These are phyloP conservation scores for Coniochaeta prunicola DNA, from an alignment of 2,329 filamentous ascomycete species.

Conservation along the genomic window DNA sequence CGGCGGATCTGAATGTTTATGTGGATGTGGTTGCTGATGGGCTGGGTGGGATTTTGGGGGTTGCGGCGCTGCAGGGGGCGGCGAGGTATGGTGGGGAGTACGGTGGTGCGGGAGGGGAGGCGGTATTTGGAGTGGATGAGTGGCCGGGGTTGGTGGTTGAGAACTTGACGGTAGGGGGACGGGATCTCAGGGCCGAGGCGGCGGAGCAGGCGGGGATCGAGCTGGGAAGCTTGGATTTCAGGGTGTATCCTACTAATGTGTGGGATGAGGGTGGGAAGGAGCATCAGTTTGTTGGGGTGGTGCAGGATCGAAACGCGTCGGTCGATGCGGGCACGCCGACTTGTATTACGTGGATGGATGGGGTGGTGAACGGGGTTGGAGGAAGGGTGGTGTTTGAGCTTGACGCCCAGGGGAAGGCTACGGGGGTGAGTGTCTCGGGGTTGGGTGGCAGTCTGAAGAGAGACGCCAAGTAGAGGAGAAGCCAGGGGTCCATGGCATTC, in stretches of 20 bases:
- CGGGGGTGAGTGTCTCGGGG: not conserved
- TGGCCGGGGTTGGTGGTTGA: conserved; percentile 18
- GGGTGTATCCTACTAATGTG: conserved; percentile 23
- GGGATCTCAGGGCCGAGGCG: conserved; percentile 11
- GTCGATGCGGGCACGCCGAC: conserved; percentile 25
- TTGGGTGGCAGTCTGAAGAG: not conserved
- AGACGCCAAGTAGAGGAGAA: too few species aligned
- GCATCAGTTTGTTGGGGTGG: conserved; percentile 21
- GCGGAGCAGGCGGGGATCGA: conserved; percentile 15
- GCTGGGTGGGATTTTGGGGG: conserved; percentile 8
- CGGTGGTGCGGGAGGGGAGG: not conserved
- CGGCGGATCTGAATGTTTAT: conserved; percentile 24
- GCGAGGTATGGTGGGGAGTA: conserved; percentile 12
- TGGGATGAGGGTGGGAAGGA: not conserved
- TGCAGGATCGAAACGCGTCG: conserved; percentile 21
- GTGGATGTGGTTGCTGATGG: conserved; percentile 21
- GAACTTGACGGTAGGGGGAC: conserved; percentile 6
- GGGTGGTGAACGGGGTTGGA: not conserved
- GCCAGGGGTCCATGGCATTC: too few species aligned
- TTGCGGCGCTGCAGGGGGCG: conserved; percentile 11
- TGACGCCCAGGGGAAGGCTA: not conserved
- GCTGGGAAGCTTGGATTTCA: conserved; percentile 16
- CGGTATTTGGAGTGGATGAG: conserved; percentile 5
- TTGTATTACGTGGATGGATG: conserved; percentile 21
- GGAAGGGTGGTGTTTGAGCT: conserved; percentile 5